phyloP scores from a whole-genome alignment of 768 basidiomycete genomes.

The Leucocoprinus birnbaumii region DNA sequence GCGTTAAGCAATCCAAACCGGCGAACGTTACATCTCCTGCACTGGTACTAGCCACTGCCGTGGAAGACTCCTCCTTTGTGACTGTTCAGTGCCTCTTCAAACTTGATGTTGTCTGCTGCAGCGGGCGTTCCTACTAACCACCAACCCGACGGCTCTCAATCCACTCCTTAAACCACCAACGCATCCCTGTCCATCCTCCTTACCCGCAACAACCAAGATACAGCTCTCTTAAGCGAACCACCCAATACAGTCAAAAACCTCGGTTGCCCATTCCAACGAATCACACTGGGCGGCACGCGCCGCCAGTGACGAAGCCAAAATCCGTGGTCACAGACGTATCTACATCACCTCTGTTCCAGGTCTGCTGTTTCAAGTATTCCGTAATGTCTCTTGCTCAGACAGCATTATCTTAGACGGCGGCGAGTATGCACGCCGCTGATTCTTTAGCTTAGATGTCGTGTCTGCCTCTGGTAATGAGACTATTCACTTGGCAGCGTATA shows the following conservation, averaged over 20 bases:
- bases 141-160: too few species aligned
- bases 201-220: too few species aligned
- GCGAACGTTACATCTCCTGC: too few species aligned
- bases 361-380: conserved; percentile 80
- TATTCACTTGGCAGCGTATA: conserved; percentile 77
- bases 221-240: conserved; percentile 85
- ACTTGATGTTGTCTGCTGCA: too few species aligned
- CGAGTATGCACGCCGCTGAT: conserved; percentile 91
- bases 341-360: conserved; percentile 91
- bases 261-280: conserved; percentile 84
- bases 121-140: too few species aligned
- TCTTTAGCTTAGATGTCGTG: conserved; percentile 84
- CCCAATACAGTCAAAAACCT: conserved; percentile 92
- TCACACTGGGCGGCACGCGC: conserved; percentile 88
- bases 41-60: too few species aligned
- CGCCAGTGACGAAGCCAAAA: conserved; percentile 88
- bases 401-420: conserved; percentile 89
- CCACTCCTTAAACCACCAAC: too few species aligned
- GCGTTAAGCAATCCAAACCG: too few species aligned
- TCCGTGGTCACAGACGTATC: conserved; percentile 59
- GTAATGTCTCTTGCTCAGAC: conserved; percentile 80
- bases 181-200: too few species aligned
- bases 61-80: too few species aligned
- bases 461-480: conserved; percentile 83
- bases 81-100: too few species aligned